Conservation (phyloP, 192 early-diverging fungal genomes). For the Umbelopsis isabellina region DNA sequence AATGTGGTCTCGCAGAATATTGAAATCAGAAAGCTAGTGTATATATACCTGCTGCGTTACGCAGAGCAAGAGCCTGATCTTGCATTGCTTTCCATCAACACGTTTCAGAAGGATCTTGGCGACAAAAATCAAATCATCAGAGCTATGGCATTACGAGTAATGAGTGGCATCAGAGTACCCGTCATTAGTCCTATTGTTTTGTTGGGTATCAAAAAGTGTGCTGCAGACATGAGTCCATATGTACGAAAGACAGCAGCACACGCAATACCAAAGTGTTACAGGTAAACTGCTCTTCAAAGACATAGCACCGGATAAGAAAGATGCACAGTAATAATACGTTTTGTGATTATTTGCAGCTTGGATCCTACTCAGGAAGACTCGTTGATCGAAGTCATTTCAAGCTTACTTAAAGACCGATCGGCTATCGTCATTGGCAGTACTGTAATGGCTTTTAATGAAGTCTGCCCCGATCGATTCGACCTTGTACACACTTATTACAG, state of each 20-base stretch:
- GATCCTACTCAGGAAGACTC: slow-evolving; percentile 77
- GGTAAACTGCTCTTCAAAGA: slow-evolving; percentile 43
- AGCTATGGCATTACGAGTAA: slow-evolving; percentile 93
- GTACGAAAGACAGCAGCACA: slow-evolving; percentile 93
- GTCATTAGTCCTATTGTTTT: slow-evolving; percentile 92
- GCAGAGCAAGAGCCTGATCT: slow-evolving; percentile 97
- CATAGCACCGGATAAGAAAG: not conserved
- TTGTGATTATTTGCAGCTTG: slow-evolving; percentile 54
- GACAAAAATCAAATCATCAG: slow-evolving; percentile 93
- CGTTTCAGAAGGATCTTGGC: slow-evolving; percentile 94
- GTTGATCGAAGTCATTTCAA: slow-evolving; percentile 75
- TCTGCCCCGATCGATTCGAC: slow-evolving; percentile 86
- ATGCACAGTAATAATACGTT: not conserved
- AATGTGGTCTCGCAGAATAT: slow-evolving; percentile 91
- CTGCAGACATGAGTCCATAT: slow-evolving; percentile 86
- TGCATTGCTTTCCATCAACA: slow-evolving; percentile 94
- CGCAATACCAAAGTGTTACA: slow-evolving; percentile 86
- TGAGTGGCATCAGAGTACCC: slow-evolving; percentile 93
- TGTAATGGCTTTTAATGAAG: slow-evolving; percentile 80
- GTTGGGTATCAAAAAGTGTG: slow-evolving; percentile 86
- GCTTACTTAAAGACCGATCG: slow-evolving; percentile 81
- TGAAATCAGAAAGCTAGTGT: slow-evolving; percentile 92
- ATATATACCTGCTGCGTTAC: slow-evolving; percentile 94
- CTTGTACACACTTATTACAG: slow-evolving; percentile 89
- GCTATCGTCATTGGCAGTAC: slow-evolving; percentile 88